A percentile compares a stretch with the other conserved stretches of the same genome.
These are phyloP conservation scores for Hemileia vastatrix DNA, from an alignment of 1,284 basidiomycete genomes.

Conservation along the genomic window DNA sequence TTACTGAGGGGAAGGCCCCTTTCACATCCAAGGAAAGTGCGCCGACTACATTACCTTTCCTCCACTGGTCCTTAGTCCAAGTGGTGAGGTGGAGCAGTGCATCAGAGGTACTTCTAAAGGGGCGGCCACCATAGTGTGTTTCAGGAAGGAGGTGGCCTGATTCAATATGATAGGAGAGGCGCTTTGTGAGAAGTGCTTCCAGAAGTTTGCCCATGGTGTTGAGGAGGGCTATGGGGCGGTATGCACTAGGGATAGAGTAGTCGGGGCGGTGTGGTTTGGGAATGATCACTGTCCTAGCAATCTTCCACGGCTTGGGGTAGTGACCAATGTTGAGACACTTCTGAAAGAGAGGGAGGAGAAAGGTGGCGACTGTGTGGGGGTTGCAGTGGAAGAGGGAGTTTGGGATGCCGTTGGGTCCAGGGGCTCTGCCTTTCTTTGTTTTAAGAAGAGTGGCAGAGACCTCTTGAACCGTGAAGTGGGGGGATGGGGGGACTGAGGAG, in stretches of 20 bases:
- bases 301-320: constrained; percentile 2
- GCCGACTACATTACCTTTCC: constrained; percentile 1
- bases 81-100: background rate
- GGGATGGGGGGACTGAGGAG: too few species aligned
- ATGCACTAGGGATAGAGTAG: background rate
- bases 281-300: constrained; percentile 4
- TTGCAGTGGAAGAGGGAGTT: too few species aligned
- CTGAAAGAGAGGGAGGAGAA: too few species aligned
- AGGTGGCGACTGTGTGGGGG: too few species aligned
- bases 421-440: too few species aligned
- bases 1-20: constrained; percentile 4
- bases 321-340: constrained; percentile 1
- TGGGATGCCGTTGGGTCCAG: too few species aligned
- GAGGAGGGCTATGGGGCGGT: constrained; percentile 9
- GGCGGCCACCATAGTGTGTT: constrained; percentile 7
- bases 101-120: background rate
- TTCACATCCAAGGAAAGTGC: constrained; percentile 13
- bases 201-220: constrained; percentile 8
- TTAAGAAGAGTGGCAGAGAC: too few species aligned
- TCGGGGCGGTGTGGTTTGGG: background rate
- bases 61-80: constrained; percentile 9
- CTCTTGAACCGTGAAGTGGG: too few species aligned
- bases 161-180: constrained; percentile 5
- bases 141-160: background rate
- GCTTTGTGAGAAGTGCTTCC: background rate